Conservation (phyloP, 2,329 filamentous ascomycete genomes). For the Xylaria multiplex region DNA sequence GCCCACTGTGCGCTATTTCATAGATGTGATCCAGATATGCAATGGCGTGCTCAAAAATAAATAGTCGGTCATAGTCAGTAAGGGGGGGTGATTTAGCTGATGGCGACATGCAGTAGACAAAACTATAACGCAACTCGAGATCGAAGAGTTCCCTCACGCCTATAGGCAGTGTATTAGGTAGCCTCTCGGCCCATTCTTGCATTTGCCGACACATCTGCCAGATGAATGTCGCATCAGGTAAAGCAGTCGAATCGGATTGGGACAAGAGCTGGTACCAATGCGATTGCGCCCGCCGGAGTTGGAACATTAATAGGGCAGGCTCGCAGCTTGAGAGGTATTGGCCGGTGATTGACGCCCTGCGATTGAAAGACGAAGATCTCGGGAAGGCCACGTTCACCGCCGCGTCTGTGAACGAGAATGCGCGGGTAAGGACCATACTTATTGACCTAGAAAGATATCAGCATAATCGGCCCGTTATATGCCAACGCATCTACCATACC, state of each 20-base stretch:
- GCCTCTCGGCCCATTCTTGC: slow-evolving; percentile 82
- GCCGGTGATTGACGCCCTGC: slow-evolving; percentile 55
- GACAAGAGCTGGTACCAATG: slow-evolving; percentile 90
- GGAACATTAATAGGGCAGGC: slow-evolving; percentile 80
- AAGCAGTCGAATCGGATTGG: slow-evolving; percentile 76
- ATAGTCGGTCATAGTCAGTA: slow-evolving; percentile 77
- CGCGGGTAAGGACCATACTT: slow-evolving; percentile 85
- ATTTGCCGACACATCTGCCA: slow-evolving; percentile 81
- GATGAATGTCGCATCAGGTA: slow-evolving; percentile 76
- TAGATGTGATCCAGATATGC: slow-evolving; percentile 82
- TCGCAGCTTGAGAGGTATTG: slow-evolving; percentile 66
- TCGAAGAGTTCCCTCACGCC: slow-evolving; percentile 82
- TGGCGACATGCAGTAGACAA: slow-evolving; percentile 87
- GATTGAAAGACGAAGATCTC: slow-evolving; percentile 57
- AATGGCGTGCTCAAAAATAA: slow-evolving; percentile 88
- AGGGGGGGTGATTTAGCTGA: slow-evolving; percentile 78
- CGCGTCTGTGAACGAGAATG: slow-evolving; percentile 94
- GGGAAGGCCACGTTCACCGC: slow-evolving; percentile 85
- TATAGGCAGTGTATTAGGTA: slow-evolving; percentile 72
- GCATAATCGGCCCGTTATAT: background rate
- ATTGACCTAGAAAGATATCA: slow-evolving; percentile 60
- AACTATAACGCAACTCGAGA: slow-evolving; percentile 89
- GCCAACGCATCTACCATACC: slow-evolving; percentile 60
- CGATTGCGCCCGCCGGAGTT: slow-evolving; percentile 86
- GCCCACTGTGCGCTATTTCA: slow-evolving; percentile 68